Evolutionary conservation across 495 filamentous ascomycete genomes (phyloP), one percentile per base, ranked within the genome.

Genomic region (Monascus purpureus): DNA sequence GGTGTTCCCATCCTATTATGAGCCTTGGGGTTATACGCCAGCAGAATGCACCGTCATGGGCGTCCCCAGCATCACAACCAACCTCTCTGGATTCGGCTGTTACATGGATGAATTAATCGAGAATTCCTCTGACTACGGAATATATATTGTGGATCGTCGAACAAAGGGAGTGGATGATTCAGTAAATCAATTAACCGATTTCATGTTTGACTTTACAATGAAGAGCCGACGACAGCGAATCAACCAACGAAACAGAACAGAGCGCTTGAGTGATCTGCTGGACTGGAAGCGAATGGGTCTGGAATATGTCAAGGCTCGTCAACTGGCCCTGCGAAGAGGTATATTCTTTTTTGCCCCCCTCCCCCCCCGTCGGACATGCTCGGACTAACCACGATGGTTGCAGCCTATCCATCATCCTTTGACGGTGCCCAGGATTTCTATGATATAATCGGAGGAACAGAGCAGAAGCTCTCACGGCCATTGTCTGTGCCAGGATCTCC

Each of bases 91-190:
- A 6, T 97, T 97, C 42, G 90, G 90, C 24, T 97, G 90, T 55
- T 97, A 97, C 52, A 97, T 97, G 90, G 90, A 97, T 55, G 90
- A 97, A 50, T 62, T 97, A 41, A 95, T 97, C 41, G 90, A 96
- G 55, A 97, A 96, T 50, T 90, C 90, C 22, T 77, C 75, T 23
- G 90, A 97, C 55, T 97, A 97, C 46, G 90, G 90, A 31, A 97
- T 97, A 56, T 95, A 95, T 60, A 96, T 97, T 49, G 87, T 97
- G 28, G 90, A 97, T 49, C 83, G 90, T 16, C 78, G 90, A 6
- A 75, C 71, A 59, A 97, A 97, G 69, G 92, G 92, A 23, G 80
- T 97, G 2, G 92, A 97, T 46, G 90, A 97, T 48, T 90, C 81
- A 14, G 87, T 96, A 53, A 94, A 95, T 55, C 86, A 96, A 52